Evolutionary conservation across 805 yeast genomes (phyloP), one percentile per base, ranked within the genome.

Genomic region (Cyberlindnera mrakii): DNA sequence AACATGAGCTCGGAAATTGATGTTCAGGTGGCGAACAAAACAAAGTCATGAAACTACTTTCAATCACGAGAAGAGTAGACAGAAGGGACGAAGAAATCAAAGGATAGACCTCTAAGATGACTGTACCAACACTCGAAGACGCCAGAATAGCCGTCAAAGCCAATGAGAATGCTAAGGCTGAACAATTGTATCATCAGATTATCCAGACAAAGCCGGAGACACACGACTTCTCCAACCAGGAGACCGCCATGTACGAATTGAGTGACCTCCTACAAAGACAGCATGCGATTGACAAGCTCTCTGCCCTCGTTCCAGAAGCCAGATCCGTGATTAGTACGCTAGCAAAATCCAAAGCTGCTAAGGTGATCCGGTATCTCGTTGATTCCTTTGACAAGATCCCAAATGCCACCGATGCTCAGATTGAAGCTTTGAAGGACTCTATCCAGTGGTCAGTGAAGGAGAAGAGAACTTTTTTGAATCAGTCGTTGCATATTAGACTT

Each of bases 311-410:
- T 32, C 71, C 78, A 11, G 72, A 77, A 33, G 81, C 95, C 1
- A 77, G 93, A 53, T 68, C 66, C 8, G 76, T 81, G n/a, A 81
- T 89, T 71, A 77, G 82, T 42, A 75, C 77, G 30, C 79, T 86
- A 57, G 96, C 98, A 37, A 93, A 93, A 67, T 85, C 96, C 14
- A 93, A 93, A 64, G 85, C 96, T 8, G 96, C 98, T 17, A 93
- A 91, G 63, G 85, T 91, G 43, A 82, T 91, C 52, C 83, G 82
- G 55, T 73, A 78, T 33, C 71, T 93, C 58, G 81, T 93, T 54
- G 98, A 91, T 57, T 68, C 78, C 48, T 78, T 86, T 55, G 90
- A 86, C 46, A 59, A 61, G 19, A 75, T 80, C 51, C 83, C 79
- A 33, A 70, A 71, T 50, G 74, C 82, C 4, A 63, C 81, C 38